Evolutionary conservation across 805 yeast genomes (phyloP), one percentile per base, ranked within the genome.

Genomic region (Cyberlindnera mississippiensis): DNA sequence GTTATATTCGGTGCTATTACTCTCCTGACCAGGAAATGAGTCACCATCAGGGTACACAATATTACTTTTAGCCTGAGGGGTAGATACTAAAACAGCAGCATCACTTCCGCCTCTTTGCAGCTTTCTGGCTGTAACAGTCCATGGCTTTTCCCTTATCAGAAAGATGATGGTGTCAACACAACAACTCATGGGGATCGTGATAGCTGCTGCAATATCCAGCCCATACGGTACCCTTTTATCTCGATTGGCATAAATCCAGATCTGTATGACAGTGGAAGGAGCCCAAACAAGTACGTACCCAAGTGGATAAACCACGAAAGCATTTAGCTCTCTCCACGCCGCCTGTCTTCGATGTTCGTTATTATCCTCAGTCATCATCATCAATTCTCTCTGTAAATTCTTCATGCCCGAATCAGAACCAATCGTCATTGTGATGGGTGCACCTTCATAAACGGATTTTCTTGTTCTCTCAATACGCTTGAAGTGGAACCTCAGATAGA

Each of bases 121-220:
- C 28, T 29, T 16, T 12, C 11, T 4, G 1, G 42, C 36, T 1
- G 55, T 52, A 10, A 35, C 37, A 4, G 39, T 35, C 95, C 95
- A 87, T 1, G 95, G 96, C 45, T 70, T 72, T 56, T 88, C 96
- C 39, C 93, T 69, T 41, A 79, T 75, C 28, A 83, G 63, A 54
- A 88, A 88, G 15, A 88, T 95, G 17, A 77, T 45, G 0, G 88
- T 72, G 57, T 89, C 95, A 16, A 88, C 77, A 17, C 80, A 69
- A 46, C 96, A 88, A 60, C 82, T 82, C 53, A 84, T 70, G 2
- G 96, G 90, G 59, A 85, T 85, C 67, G 80, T 77, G 45, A 81
- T 78, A 0, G 91, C 85, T 13, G 84, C 77, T 11, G 46, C 32
- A 8, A 51, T 6, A 1, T 35, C 15, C 2, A 54, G 33, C 0